Percentiles rank a stretch among this genome's conserved stretches.
These are phyloP conservation scores for Tilletia walkeri DNA, from an alignment of 1,284 basidiomycete species.

Conservation along the genomic window DNA sequence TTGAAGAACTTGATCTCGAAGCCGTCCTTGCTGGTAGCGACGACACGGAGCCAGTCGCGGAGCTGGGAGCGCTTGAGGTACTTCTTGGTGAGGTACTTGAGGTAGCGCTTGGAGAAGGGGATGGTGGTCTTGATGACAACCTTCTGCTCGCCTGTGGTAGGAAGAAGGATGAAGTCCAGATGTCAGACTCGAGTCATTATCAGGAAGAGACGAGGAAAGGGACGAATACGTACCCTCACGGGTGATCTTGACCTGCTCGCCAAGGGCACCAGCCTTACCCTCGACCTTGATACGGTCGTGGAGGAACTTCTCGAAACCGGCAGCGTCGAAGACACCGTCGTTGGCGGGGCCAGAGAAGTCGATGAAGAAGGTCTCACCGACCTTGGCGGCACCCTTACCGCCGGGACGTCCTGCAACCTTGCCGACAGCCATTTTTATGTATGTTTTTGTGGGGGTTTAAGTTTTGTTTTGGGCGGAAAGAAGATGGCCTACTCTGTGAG, in stretches of 20 bases:
- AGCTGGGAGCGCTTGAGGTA: constrained; percentile 55
- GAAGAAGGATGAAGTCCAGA: neutral
- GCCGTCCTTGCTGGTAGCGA: constrained; percentile 57
- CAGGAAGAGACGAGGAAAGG: too few species aligned
- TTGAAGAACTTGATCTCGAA: constrained; percentile 58
- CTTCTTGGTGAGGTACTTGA: constrained; percentile 60
- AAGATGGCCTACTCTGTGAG: constrained; percentile 7
- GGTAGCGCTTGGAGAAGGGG: constrained; percentile 58
- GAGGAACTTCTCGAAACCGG: constrained; percentile 86
- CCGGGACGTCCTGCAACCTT: constrained; percentile 11
- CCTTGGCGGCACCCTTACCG: constrained; percentile 60
- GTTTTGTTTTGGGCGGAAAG: neutral
- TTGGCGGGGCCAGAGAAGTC: constrained; percentile 90
- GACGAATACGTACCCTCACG: constrained; percentile 52
- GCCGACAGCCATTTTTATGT: constrained; percentile 14
- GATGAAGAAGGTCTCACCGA: constrained; percentile 85
- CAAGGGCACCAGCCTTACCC: constrained; percentile 64
- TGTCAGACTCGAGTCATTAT: too few species aligned
- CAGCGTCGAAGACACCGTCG: constrained; percentile 86
- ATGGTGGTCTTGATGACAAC: constrained; percentile 57
- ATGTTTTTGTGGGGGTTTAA: neutral
- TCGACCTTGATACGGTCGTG: constrained; percentile 90
- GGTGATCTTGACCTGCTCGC: constrained; percentile 56
- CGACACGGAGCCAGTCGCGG: constrained; percentile 57
- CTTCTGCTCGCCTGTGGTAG: constrained; percentile 55